phyloP scores from a whole-genome alignment of 2,329 filamentous ascomycete species.

The Colletotrichum sp. region DNA sequence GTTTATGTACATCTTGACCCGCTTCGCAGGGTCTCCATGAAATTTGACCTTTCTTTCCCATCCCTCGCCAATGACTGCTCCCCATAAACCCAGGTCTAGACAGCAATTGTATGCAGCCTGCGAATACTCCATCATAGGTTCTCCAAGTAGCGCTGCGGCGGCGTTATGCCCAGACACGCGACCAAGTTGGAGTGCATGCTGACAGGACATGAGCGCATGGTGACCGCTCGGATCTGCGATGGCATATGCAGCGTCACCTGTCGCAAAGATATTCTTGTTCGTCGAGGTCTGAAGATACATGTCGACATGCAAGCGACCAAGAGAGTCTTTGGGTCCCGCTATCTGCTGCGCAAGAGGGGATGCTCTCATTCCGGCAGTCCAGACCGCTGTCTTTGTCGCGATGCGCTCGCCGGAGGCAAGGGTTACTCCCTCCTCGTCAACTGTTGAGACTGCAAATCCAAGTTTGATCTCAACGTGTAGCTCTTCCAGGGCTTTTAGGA shows the following conservation, averaged over 20 bases:
- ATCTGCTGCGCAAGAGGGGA: slow-evolving; percentile 37
- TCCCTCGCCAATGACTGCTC: slow-evolving; percentile 30
- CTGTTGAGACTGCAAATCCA: slow-evolving; percentile 25
- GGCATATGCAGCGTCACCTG: slow-evolving; percentile 38
- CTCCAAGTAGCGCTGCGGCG: slow-evolving; percentile 35
- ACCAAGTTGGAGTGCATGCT: slow-evolving; percentile 40
- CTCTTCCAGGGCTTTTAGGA: slow-evolving; percentile 31
- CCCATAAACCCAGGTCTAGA: slow-evolving; percentile 39
- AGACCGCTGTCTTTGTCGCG: slow-evolving; percentile 35
- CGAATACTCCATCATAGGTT: slow-evolving; percentile 27
- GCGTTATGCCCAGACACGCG: slow-evolving; percentile 38
- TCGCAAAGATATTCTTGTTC: slow-evolving; percentile 30
- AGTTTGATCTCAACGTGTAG: slow-evolving; percentile 35
- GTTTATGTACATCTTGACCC: slow-evolving; percentile 38
- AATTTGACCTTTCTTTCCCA: slow-evolving; percentile 35
- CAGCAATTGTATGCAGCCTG: slow-evolving; percentile 36
- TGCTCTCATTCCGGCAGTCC: slow-evolving; percentile 41
- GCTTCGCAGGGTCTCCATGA: slow-evolving; percentile 32
- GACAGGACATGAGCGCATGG: slow-evolving; percentile 40
- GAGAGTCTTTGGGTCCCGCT: slow-evolving; percentile 28
- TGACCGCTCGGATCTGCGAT: slow-evolving; percentile 29
- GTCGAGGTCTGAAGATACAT: slow-evolving; percentile 30
- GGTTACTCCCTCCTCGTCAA: slow-evolving; percentile 30
- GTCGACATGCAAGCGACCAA: slow-evolving; percentile 34
- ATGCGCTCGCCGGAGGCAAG: slow-evolving; percentile 36